Percentiles rank a stretch among this genome's conserved stretches.
Evolutionary conservation across 140 eudicot genomes (phyloP).

Genomic region (Senecio squalidus): DNA sequence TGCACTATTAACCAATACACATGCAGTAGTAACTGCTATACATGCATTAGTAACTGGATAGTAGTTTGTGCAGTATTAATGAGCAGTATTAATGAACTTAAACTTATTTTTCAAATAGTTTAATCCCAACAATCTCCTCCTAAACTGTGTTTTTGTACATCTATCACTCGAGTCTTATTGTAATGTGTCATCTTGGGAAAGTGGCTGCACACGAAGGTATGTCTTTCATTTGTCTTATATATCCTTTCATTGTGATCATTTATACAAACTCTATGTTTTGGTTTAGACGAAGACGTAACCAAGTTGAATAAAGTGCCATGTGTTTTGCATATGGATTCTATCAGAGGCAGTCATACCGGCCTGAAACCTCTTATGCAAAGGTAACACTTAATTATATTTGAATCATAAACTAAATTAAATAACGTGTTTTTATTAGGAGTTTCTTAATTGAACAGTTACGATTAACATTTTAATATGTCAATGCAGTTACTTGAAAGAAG

Average conservation of each 20-base stretch:
- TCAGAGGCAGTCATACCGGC: constrained; percentile 76
- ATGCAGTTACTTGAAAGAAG: constrained; percentile 80
- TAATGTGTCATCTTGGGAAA: constrained; percentile 87
- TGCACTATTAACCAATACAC: too few species aligned
- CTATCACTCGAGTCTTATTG: constrained; percentile 90
- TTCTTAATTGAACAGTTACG: neutral
- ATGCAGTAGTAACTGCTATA: too few species aligned
- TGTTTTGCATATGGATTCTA: constrained; percentile 93
- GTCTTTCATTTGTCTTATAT: constrained; percentile 11
- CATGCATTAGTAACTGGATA: too few species aligned
- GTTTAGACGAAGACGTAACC: constrained; percentile 41
- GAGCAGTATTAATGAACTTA: too few species aligned
- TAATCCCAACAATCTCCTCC: too few species aligned
- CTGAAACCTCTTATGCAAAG: constrained; percentile 74
- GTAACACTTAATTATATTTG: constrained; percentile 21
- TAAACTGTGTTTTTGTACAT: constrained; percentile 34
- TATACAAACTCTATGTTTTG: neutral
- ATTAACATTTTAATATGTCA: constrained; percentile 13
- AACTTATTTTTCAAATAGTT: too few species aligned
- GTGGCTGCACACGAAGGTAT: constrained; percentile 50
- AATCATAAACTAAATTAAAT: neutral
- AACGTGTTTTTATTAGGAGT: neutral
- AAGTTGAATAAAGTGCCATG: constrained; percentile 60
- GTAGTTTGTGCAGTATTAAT: too few species aligned
- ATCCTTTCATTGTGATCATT: neutral